phyloP scores from a whole-genome alignment of 2,329 filamentous ascomycete genomes.

The Microdochium nivale region DNA sequence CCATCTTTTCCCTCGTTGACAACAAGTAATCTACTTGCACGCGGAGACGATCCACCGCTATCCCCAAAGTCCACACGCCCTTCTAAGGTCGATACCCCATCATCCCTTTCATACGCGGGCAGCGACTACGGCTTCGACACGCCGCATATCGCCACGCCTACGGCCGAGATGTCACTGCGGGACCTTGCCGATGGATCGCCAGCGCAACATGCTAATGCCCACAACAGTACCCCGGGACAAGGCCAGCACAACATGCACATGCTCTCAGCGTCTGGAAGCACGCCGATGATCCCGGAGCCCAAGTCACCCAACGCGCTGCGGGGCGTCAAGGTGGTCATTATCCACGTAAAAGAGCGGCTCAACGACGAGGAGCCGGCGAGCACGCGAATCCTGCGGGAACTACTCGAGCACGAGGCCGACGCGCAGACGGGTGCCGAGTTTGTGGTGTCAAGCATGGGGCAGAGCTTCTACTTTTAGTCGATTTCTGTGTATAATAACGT shows the following conservation, averaged over 20 bases:
- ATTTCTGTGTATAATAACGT: conserved; percentile 8
- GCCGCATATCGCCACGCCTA: conserved; percentile 37
- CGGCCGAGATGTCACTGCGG: conserved; percentile 33
- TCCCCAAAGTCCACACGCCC: conserved; percentile 40
- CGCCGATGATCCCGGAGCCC: conserved; percentile 5
- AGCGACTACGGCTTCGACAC: conserved; percentile 19
- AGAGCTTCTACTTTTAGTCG: conserved; percentile 41
- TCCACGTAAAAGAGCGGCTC: conserved; percentile 86
- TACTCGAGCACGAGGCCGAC: conserved; percentile 57
- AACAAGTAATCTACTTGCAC: neutral
- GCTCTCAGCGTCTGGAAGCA: neutral
- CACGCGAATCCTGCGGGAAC: conserved; percentile 61
- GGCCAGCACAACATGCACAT: neutral
- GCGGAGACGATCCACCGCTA: conserved; percentile 33
- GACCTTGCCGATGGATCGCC: conserved; percentile 19
- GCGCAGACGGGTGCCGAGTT: conserved; percentile 71
- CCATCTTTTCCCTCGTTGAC: neutral
- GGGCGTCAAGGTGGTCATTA: conserved; percentile 75
- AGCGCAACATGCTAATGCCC: neutral
- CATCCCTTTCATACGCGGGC: conserved; percentile 7
- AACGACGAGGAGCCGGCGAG: conserved; percentile 57
- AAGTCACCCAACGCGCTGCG: conserved; percentile 42
- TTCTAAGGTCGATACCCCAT: conserved; percentile 4
- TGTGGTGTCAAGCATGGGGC: conserved; percentile 58
- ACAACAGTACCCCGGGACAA: conserved; percentile 1